These are phyloP conservation scores for Narthecium ossifragum DNA, from an alignment of 106 monocot species.

Conservation along the genomic window DNA sequence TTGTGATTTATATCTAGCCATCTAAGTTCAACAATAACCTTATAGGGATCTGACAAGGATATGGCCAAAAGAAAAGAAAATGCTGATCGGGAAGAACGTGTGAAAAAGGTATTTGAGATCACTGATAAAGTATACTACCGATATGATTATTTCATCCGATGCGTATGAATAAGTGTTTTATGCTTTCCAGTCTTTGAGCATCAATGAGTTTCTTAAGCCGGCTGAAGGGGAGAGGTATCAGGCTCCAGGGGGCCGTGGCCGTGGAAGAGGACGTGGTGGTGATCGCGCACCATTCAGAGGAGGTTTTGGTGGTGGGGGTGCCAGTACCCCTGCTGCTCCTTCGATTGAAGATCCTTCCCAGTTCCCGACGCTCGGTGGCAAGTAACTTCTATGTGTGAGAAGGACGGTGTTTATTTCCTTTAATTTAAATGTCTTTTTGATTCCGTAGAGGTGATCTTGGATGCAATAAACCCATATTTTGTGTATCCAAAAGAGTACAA, in stretches of 20 bases:
- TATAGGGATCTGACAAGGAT: conserved; percentile 76
- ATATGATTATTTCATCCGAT: not conserved
- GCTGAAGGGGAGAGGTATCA: conserved; percentile 62
- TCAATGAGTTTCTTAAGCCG: conserved; percentile 80
- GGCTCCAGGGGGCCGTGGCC: conserved; percentile 43
- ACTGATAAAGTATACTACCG: not conserved
- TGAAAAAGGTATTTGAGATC: conserved; percentile 43
- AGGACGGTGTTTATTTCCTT: not conserved
- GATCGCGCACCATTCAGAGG: conserved; percentile 32
- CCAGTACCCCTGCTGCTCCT: conserved; percentile 21
- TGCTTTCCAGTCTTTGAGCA: conserved; percentile 3
- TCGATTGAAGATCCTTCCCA: conserved; percentile 67
- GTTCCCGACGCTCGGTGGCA: conserved; percentile 74
- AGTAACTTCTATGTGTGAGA: conserved; percentile 12
- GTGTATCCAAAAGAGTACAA: not conserved
- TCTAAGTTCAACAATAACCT: not conserved
- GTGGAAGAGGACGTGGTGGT: conserved; percentile 57
- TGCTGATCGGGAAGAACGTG: conserved; percentile 46
- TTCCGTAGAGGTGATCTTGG: not conserved
- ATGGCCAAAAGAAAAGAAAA: conserved; percentile 36
- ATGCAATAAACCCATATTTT: not conserved
- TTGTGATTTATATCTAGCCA: not conserved
- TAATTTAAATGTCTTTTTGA: not conserved
- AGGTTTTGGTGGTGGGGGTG: conserved; percentile 6
- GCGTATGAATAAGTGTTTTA: not conserved